phyloP scores from a whole-genome alignment of 2,329 filamentous ascomycete genomes.

The Capronia epimyces region DNA sequence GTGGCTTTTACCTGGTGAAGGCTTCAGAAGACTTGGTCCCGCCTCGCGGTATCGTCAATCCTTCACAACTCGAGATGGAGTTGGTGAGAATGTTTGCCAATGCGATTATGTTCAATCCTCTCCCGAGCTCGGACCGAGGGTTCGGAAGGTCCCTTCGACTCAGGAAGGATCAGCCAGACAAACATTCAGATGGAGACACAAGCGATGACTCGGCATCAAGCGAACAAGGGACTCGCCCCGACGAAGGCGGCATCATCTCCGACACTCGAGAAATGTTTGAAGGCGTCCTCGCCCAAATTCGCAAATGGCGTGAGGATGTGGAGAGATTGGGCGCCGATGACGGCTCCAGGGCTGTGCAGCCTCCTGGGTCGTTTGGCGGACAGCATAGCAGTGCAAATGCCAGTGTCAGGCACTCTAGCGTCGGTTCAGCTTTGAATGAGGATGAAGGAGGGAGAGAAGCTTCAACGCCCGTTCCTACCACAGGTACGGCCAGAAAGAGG shows the following conservation, averaged over 20 bases:
- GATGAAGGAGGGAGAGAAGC: conserved; percentile 8
- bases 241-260: conserved; percentile 80
- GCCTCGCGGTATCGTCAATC: conserved; percentile 87
- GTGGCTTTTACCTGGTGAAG: conserved; percentile 39
- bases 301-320: conserved; percentile 66
- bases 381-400: conserved; percentile 6
- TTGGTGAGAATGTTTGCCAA: conserved; percentile 96
- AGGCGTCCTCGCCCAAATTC: conserved; percentile 74
- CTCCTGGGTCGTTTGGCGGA: background rate
- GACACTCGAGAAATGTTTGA: conserved; percentile 86
- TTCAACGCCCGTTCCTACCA: conserved; percentile 8
- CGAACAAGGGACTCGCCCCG: conserved; percentile 55
- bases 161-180: conserved; percentile 32
- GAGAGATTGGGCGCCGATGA: conserved; percentile 30
- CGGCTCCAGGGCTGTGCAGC: conserved; percentile 1
- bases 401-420: conserved; percentile 23
- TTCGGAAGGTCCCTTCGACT: conserved; percentile 56
- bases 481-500: conserved; percentile 24
- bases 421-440: conserved; percentile 19
- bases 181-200: conserved; percentile 35
- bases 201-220: conserved; percentile 30
- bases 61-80: conserved; percentile 84
- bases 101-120: conserved; percentile 95
- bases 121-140: conserved; percentile 58
- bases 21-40: conserved; percentile 72